phyloP scores from a whole-genome alignment of 176 grass and related monocot genomes.

The Hordeum vulgare region MorexV3_pseudomolecules_assembly NC_058520.1:169319410-169319909 shows the following conservation, averaged over 20 bases:
- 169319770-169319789: too few relatives aligned
- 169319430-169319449: conserved; percentile 56
- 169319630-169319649: background rate
- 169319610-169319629: background rate
- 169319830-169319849: too few relatives aligned
- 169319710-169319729: background rate
- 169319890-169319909: too few relatives aligned
- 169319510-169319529: conserved; percentile 49
- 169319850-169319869: too few relatives aligned
- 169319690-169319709: background rate
- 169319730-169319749: too few relatives aligned
- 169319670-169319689: background rate
- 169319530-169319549: conserved; percentile 33
- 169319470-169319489: conserved; percentile 58
- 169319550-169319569: background rate
- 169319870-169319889: too few relatives aligned
- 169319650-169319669: background rate
- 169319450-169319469: conserved; percentile 49
- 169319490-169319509: conserved; percentile 39
- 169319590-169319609: background rate
- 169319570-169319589: background rate
- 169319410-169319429: conserved; percentile 63
- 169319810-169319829: too few relatives aligned
- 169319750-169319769: too few relatives aligned
- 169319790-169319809: too few relatives aligned